A percentile compares a stretch with the other conserved stretches of the same genome.
phyloP scores from a whole-genome alignment of 2,329 filamentous ascomycete species.

The Paecilomyces fulvus region DNA sequence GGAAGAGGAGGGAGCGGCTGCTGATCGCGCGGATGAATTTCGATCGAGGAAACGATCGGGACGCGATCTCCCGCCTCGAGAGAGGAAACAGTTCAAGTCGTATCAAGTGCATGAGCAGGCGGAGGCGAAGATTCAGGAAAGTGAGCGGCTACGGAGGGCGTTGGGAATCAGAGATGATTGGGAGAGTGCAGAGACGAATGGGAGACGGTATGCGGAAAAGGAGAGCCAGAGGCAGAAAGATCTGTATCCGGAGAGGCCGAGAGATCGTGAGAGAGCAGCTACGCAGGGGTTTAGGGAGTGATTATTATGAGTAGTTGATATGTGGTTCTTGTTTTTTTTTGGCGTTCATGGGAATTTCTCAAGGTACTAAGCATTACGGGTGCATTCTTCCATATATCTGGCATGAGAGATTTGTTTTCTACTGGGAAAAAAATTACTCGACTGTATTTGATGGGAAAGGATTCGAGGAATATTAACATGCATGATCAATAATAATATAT shows the following conservation, averaged over 20 bases:
- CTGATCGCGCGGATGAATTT: background rate
- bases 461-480: background rate
- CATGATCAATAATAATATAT: background rate
- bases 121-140: conserved; percentile 93
- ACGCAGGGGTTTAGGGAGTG: background rate
- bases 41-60: conserved; percentile 2
- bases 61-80: conserved; percentile 13
- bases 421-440: background rate
- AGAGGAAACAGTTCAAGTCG: conserved; percentile 59
- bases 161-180: conserved; percentile 84
- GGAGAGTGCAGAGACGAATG: conserved; percentile 60
- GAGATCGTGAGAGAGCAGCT: background rate
- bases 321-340: background rate
- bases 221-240: conserved; percentile 12
- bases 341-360: background rate
- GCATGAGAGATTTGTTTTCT: background rate
- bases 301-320: background rate
- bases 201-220: conserved; percentile 4
- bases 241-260: background rate
- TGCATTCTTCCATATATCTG: background rate
- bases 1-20: conserved; percentile 32
- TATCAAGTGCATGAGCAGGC: conserved; percentile 96
- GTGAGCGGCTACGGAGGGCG: conserved; percentile 74
- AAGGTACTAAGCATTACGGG: background rate
- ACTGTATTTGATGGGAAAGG: background rate